Evolutionary conservation across 1,139 yeast species (phyloP), one percentile per base, ranked within the genome.

Genomic region (Waltiozyma sp.): DNA sequence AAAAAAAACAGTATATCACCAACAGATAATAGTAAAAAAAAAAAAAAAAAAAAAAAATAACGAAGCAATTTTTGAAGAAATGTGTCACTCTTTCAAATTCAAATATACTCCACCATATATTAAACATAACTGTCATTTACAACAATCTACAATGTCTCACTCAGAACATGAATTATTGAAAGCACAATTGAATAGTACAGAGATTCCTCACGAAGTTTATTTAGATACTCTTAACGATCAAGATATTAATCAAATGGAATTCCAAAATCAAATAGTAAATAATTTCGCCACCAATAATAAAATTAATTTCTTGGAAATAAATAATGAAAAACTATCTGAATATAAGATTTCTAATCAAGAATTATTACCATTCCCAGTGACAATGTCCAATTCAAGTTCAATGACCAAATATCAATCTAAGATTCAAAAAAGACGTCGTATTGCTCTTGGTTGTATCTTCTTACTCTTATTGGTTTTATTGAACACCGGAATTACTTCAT

Each of bases 161-260:
- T 11, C 34, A 6, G 34, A 31, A n/a, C 34, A 31, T 31, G 18
- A 31, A 14, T 5, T 31, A 4, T n/a, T 31, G 4, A 31, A 14
- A n/a, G 34, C 16, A 3, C 34, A 31, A n/a, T n/a, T 31, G 10
- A 31, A 14, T 4, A 31, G 18, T 14, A 14, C 9, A 14, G 9
- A n/a, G 24, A 7, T 38, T 24, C 46, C 44, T 6, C 43, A 45
- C 23, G 42, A 43, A 4, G 43, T 45, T 6, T 39, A 37, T 36
- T 6, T 45, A 11, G 38, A 38, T 10, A 43, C 37, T 19, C 23
- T 45, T 24, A 38, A 28, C 15, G 19, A 26, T 5, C 23, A 37
- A 13, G 42, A 42, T 23, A 42, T 45, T 11, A 28, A 10, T 8
- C 43, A 45, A 15, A 19, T 45, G 28, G 43, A 45, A 31, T 45